Evolutionary conservation across 2,329 filamentous ascomycete genomes (phyloP), one percentile per base, ranked within the genome.

Genomic region (Hypocrella siamensis): DNA sequence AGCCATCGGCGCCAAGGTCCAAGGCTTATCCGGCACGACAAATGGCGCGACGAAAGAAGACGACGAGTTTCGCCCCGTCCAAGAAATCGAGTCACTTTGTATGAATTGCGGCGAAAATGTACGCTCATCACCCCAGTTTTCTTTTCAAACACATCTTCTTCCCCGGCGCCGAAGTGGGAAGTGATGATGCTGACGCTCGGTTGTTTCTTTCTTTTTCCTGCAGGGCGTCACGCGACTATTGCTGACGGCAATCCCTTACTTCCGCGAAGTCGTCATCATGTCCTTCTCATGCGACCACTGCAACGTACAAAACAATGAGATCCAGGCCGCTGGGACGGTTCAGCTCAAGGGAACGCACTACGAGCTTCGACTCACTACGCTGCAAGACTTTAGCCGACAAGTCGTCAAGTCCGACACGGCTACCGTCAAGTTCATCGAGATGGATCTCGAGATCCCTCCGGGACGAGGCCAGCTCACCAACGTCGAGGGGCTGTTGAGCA

Each of bases 221-320:
- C 25, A 92, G 81, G 90, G 90, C 46, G 71, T 64, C 2, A 98
- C 90, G 11, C 72, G 79, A 36, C 70, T 98, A 16, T 74, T 98
- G 27, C 74, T 98, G 33, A 93, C 92, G 12, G 75, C 75, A 41
- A 94, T 98, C 34, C 90, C 90, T 12, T 96, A 84, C 67, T 98
- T 98, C 65, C 84, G 85, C 60, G 88, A 98, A 56, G 77, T 98
- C 40, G 84, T 98, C 47, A 73, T 98, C 55, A 93, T 94, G 77
- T 96, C 88, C 39, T 98, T 98, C 57, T 71, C 73, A 42, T 98
- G 90, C 64, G 75, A 83, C 5, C 74, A 94, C 57, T 98, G 90
- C 61, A 65, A 75, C 50, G 79, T 88, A 58, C 75, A 79, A 42
- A 93, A 96, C 63, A 86, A 86, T 54, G 88, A 94, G 46, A 80